Percentiles rank a stretch among this genome's conserved stretches.
Evolutionary conservation across 768 basidiomycete species (phyloP).

Genomic region (Hericium erinaceus): DNA sequence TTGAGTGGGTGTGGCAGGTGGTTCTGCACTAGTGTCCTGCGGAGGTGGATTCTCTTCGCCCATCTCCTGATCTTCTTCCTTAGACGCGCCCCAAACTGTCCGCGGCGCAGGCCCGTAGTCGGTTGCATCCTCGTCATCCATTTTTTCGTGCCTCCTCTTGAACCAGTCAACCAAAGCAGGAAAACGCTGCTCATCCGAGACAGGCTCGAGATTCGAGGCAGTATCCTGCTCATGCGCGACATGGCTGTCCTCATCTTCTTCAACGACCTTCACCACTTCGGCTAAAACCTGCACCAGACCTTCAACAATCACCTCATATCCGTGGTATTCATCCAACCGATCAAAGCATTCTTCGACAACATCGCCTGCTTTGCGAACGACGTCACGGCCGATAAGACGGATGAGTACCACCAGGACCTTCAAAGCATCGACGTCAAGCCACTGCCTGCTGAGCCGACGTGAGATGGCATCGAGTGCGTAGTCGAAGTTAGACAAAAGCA

Average conservation of each 20-base stretch:
- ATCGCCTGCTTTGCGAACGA: constrained; percentile 85
- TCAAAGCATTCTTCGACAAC: constrained; percentile 98
- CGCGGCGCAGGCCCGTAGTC: constrained; percentile 55
- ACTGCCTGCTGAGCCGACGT: constrained; percentile 66
- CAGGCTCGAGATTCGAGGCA: neutral
- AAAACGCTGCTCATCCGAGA: constrained; percentile 28
- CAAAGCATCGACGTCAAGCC: constrained; percentile 83
- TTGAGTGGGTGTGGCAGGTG: constrained; percentile 61
- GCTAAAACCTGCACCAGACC: constrained; percentile 80
- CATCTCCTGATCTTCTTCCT: constrained; percentile 17
- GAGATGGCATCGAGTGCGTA: constrained; percentile 90
- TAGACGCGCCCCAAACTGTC: constrained; percentile 41
- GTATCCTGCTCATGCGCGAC: constrained; percentile 10
- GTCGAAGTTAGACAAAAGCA: constrained; percentile 92
- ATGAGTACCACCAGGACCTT: constrained; percentile 82
- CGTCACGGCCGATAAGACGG: constrained; percentile 75
- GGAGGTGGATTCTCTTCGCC: constrained; percentile 15
- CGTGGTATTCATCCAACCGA: constrained; percentile 91
- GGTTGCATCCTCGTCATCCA: constrained; percentile 28
- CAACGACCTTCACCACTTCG: constrained; percentile 77
- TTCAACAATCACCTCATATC: constrained; percentile 79
- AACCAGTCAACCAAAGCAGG: constrained; percentile 62
- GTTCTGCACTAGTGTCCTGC: constrained; percentile 33
- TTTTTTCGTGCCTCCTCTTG: constrained; percentile 31
- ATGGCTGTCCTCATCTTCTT: constrained; percentile 35